Evolutionary conservation across 257 asterid genomes (phyloP).

Genomic region (Leonotis leonurus): DNA sequence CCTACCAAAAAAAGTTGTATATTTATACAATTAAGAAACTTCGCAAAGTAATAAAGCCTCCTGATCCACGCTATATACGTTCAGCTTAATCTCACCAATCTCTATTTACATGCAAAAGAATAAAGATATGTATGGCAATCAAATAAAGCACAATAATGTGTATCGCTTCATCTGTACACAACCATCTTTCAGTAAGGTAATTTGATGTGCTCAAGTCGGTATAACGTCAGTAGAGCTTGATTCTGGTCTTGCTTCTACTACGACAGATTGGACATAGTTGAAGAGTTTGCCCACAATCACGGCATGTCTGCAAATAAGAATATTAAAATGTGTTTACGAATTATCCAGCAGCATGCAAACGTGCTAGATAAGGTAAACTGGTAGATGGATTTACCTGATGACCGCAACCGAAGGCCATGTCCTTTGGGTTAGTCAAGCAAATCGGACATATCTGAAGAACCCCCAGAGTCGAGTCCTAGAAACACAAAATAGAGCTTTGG

Average conservation of each 20-base stretch:
- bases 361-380: neutral
- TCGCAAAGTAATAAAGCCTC: no score
- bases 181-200: no score
- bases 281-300: slow-evolving; percentile 64
- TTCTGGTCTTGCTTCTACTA: slow-evolving; percentile 53
- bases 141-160: no score
- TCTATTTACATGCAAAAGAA: no score
- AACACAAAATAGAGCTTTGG: neutral
- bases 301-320: slow-evolving; percentile 51
- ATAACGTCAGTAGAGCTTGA: slow-evolving; percentile 66
- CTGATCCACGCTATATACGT: no score
- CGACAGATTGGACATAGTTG: slow-evolving; percentile 76
- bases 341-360: neutral
- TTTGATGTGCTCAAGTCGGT: no score
- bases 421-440: slow-evolving; percentile 74
- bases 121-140: no score
- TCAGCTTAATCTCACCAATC: no score
- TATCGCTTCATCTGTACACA: slow-evolving; percentile 7
- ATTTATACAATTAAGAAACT: no score
- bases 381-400: slow-evolving; percentile 59
- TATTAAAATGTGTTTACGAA: neutral
- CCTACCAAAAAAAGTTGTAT: no score
- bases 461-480: neutral
- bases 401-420: slow-evolving; percentile 98
- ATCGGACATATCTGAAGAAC: slow-evolving; percentile 73